phyloP scores from a whole-genome alignment of 495 filamentous ascomycete species.

The Talaromyces ruber region DNA sequence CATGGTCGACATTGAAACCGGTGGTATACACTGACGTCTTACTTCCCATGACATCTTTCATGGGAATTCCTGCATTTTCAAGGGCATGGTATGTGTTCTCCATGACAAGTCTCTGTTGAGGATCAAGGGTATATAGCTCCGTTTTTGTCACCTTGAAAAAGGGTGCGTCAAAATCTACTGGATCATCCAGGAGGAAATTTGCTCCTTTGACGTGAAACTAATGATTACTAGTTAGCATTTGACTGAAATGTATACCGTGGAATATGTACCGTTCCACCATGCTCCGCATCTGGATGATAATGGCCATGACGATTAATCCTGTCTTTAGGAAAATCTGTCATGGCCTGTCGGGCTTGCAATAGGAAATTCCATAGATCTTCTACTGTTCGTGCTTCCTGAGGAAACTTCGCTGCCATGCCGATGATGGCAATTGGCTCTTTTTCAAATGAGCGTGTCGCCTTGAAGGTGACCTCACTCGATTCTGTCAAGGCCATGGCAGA shows the following conservation, averaged over 20 bases:
- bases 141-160: conserved; percentile 16
- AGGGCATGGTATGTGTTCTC: conserved; percentile 51
- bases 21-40: conserved; percentile 20
- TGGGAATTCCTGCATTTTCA: conserved; percentile 39
- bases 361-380: conserved; percentile 6
- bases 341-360: conserved; percentile 16
- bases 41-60: conserved; percentile 14
- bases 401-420: conserved; percentile 11
- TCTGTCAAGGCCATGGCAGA: not conserved
- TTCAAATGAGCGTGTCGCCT: not conserved
- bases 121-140: conserved; percentile 23
- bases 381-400: conserved; percentile 6
- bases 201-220: conserved; percentile 5
- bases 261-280: not conserved
- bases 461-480: not conserved
- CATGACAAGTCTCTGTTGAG: conserved; percentile 37
- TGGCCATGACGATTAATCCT: conserved; percentile 1
- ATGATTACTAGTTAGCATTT: not conserved
- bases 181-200: conserved; percentile 12
- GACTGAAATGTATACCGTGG: not conserved
- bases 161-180: conserved; percentile 12
- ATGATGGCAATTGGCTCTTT: conserved; percentile 13
- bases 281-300: conserved; percentile 6
- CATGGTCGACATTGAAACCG: conserved; percentile 21
- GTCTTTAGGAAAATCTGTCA: conserved; percentile 5